Conservation (phyloP, 2,329 filamentous ascomycete genomes). For the Simplicillium aogashimaense region DNA sequence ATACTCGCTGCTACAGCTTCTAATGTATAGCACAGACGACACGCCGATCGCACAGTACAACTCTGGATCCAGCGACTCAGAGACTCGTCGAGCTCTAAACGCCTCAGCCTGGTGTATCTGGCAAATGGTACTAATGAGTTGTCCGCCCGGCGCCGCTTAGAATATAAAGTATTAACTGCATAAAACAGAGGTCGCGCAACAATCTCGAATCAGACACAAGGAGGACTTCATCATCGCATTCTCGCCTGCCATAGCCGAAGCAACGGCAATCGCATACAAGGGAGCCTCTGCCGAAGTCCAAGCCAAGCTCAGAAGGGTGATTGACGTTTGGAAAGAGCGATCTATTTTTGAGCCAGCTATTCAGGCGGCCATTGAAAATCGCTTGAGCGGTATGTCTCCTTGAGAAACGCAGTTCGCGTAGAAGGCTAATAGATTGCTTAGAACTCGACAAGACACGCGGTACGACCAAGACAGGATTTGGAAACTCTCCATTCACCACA, state of each 20-base stretch:
- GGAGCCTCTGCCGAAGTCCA: constrained; percentile 80
- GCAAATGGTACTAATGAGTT: constrained; percentile 61
- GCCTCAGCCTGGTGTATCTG: constrained; percentile 85
- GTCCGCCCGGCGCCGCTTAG: constrained; percentile 13
- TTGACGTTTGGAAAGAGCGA: constrained; percentile 89
- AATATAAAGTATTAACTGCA: constrained; percentile 3
- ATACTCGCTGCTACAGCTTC: constrained; percentile 6
- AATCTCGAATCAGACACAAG: constrained; percentile 86
- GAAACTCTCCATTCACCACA: constrained; percentile 53
- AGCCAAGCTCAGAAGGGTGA: constrained; percentile 73
- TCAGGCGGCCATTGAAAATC: constrained; percentile 68
- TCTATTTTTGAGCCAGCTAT: constrained; percentile 74
- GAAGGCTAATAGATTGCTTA: constrained; percentile 18
- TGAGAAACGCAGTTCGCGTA: background rate
- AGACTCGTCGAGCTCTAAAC: constrained; percentile 76
- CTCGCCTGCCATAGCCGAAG: constrained; percentile 84
- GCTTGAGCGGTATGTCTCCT: constrained; percentile 59
- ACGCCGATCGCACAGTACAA: constrained; percentile 84
- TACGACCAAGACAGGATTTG: constrained; percentile 38
- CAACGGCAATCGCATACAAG: constrained; percentile 83
- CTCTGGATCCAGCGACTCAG: constrained; percentile 87
- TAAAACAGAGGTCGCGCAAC: constrained; percentile 79
- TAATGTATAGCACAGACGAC: constrained; percentile 48
- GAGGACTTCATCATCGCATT: constrained; percentile 90
- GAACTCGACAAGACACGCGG: constrained; percentile 54